phyloP scores from a whole-genome alignment of 2,329 filamentous ascomycete genomes.

The Arthrinium phaeospermum region DNA sequence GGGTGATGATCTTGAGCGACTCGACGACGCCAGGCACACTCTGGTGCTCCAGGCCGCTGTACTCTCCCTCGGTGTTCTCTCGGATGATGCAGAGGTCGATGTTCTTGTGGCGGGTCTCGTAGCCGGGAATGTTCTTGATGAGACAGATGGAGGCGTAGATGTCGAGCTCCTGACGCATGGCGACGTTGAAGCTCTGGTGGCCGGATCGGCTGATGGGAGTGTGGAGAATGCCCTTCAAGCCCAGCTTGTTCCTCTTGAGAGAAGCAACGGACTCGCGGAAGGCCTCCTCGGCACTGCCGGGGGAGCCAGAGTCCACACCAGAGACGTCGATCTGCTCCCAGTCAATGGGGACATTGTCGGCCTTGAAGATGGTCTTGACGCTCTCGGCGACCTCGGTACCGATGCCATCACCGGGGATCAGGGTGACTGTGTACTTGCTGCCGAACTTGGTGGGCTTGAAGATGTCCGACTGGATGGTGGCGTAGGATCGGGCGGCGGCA shows the following conservation, averaged over 20 bases:
- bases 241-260: conserved; percentile 97
- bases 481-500: conserved; percentile 63
- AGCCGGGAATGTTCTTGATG: conserved; percentile 99
- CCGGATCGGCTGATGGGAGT: conserved; percentile 96
- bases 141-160: conserved; percentile 98
- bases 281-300: conserved; percentile 87
- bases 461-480: conserved; percentile 90
- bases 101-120: conserved; percentile 95
- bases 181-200: conserved; percentile 99
- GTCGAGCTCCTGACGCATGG: conserved; percentile 97
- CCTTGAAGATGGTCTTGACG: conserved; percentile 99
- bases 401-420: conserved; percentile 99
- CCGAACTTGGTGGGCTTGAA: conserved; percentile 99
- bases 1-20: conserved; percentile 99
- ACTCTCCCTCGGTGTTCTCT: conserved; percentile 99
- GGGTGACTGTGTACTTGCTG: conserved; percentile 98
- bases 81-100: conserved; percentile 99
- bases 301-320: conserved; percentile 80
- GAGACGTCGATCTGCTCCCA: conserved; percentile 99
- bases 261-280: conserved; percentile 96
- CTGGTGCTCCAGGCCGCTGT: conserved; percentile 98
- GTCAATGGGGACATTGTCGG: conserved; percentile 97
- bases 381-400: conserved; percentile 97
- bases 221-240: conserved; percentile 98
- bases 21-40: conserved; percentile 95